These are phyloP conservation scores for Heterobasidion occidentale DNA, from an alignment of 1,284 basidiomycete species.

Conservation along the genomic window DNA sequence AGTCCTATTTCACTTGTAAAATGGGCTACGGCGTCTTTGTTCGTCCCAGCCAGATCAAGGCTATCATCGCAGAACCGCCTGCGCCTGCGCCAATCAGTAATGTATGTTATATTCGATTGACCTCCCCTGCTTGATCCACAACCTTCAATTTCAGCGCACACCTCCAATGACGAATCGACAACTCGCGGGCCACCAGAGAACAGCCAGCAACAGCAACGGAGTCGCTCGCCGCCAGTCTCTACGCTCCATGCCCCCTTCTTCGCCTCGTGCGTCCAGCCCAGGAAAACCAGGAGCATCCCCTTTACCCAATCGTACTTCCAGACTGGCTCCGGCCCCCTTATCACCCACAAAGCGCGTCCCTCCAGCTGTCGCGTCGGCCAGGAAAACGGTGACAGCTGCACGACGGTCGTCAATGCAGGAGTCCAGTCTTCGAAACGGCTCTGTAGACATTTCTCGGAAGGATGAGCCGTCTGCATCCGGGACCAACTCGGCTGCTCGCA, in stretches of 20 bases:
- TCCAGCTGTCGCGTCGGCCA: constrained; percentile 17
- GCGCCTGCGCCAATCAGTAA: constrained; percentile 18
- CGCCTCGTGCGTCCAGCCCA: constrained; percentile 36
- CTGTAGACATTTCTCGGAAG: not conserved
- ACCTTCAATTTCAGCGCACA: constrained; percentile 5
- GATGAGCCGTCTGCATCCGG: constrained; percentile 2
- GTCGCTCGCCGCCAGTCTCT: constrained; percentile 26
- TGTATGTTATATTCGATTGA: constrained; percentile 7
- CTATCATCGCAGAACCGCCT: constrained; percentile 40
- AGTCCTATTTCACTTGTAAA: constrained; percentile 80
- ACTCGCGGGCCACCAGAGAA: constrained; percentile 28
- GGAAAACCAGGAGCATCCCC: constrained; percentile 19
- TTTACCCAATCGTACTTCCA: constrained; percentile 10
- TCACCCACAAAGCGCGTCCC: constrained; percentile 35
- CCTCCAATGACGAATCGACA: constrained; percentile 16
- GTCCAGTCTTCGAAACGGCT: not conserved
- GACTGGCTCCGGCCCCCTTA: constrained; percentile 18
- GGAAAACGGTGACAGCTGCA: constrained; percentile 20
- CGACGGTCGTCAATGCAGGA: constrained; percentile 17
- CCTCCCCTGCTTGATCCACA: constrained; percentile 11
- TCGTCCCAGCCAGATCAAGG: constrained; percentile 78
- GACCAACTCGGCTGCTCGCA: constrained; percentile 1
- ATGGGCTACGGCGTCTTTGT: constrained; percentile 86
- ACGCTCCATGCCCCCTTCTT: constrained; percentile 26
- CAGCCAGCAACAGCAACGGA: constrained; percentile 27